Percentiles rank a stretch among this genome's conserved stretches.
phyloP scores from a whole-genome alignment of 2,329 filamentous ascomycete genomes.

The Cordyceps cicadae region DNA sequence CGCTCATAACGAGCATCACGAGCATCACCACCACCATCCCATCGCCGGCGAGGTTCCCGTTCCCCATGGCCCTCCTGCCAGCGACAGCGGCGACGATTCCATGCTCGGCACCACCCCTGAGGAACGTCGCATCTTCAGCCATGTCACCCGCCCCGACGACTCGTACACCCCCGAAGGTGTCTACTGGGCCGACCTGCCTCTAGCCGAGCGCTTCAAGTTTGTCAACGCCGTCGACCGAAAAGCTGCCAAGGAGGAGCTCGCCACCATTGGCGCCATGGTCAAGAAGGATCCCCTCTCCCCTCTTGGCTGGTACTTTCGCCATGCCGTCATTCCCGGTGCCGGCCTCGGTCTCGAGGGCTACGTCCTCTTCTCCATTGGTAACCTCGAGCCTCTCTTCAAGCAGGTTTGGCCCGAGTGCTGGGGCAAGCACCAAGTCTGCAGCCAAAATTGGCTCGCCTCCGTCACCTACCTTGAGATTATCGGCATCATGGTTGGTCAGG shows the following conservation, averaged over 20 bases:
- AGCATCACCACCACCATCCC: constrained; percentile 32
- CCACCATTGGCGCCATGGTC: constrained; percentile 64
- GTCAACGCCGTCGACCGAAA: constrained; percentile 63
- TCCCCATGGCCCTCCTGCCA: constrained; percentile 40
- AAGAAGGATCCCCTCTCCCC: constrained; percentile 81
- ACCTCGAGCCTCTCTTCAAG: constrained; percentile 74
- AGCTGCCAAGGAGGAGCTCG: constrained; percentile 62
- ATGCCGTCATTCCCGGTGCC: constrained; percentile 86
- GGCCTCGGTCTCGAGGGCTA: constrained; percentile 91
- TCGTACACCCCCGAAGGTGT: constrained; percentile 72
- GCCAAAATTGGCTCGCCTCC: constrained; percentile 69
- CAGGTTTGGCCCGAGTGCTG: constrained; percentile 73
- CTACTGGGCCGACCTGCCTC: constrained; percentile 87
- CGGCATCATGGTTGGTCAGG: constrained; percentile 91
- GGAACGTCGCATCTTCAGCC: constrained; percentile 60
- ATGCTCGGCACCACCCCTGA: constrained; percentile 34
- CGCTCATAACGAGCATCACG: constrained; percentile 21
- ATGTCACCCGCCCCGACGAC: constrained; percentile 80
- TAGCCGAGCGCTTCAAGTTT: constrained; percentile 63
- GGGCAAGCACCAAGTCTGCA: constrained; percentile 58
- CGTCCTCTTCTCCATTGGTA: constrained; percentile 94
- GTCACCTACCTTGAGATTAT: constrained; percentile 88
- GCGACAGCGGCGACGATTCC: constrained; percentile 40
- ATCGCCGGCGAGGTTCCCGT: constrained; percentile 46
- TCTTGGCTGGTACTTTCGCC: constrained; percentile 77